These are phyloP conservation scores for Paramyrothecium roridum DNA, from an alignment of 2,329 filamentous ascomycete genomes.

Conservation along the genomic window DNA sequence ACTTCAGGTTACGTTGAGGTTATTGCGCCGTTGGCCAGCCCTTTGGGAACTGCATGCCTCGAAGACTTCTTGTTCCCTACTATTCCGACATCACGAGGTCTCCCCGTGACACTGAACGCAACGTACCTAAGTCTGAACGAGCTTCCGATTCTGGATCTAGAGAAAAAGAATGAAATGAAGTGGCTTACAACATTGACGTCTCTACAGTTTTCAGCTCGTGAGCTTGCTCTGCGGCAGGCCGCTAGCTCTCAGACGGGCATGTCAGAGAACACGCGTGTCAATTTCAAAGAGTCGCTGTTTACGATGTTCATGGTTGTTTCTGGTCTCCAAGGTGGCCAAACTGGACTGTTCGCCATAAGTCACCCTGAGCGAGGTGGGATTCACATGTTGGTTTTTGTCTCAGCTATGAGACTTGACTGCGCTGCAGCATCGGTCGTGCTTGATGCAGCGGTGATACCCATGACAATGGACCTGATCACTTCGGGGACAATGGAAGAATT, in stretches of 20 bases:
- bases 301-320: conserved; percentile 43
- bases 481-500: conserved; percentile 31
- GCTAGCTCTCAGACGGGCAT: conserved; percentile 15
- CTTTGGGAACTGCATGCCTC: conserved; percentile 17
- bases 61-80: conserved; percentile 34
- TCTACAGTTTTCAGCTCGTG: conserved; percentile 37
- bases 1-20: conserved; percentile 43
- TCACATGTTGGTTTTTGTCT: conserved; percentile 38
- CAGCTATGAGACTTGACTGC: conserved; percentile 40
- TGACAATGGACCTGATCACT: conserved; percentile 31
- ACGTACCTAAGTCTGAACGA: conserved; percentile 41
- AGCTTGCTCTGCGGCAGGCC: conserved; percentile 31
- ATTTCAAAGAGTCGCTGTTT: conserved; percentile 47
- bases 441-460: conserved; percentile 44
- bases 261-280: conserved; percentile 29
- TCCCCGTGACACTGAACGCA: conserved; percentile 34
- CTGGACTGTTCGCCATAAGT: conserved; percentile 39
- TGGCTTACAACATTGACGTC: conserved; percentile 38
- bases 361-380: conserved; percentile 31
- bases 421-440: conserved; percentile 38
- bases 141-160: conserved; percentile 38
- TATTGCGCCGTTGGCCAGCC: conserved; percentile 27
- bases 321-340: conserved; percentile 41
- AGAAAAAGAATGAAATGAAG: conserved; percentile 24
- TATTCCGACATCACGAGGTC: conserved; percentile 14